Percentiles rank a stretch among this genome's conserved stretches.
phyloP scores from a whole-genome alignment of 108 stramenopile species.

The Discostella pseudostelligera region DNA sequence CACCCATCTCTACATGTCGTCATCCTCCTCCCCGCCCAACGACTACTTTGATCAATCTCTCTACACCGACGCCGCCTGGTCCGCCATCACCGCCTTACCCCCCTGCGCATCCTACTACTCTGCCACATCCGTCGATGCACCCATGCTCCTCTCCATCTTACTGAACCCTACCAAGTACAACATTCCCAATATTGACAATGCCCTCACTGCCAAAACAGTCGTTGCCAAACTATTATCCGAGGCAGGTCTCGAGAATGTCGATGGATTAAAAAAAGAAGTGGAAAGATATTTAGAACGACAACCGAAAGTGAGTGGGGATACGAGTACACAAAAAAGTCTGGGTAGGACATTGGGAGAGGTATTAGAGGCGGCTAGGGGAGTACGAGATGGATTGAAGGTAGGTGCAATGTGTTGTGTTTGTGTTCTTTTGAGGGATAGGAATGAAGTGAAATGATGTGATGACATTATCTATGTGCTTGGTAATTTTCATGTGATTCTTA shows the following conservation, averaged over 20 bases:
- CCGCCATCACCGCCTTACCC: constrained; percentile 64
- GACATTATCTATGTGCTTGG: too few relatives aligned
- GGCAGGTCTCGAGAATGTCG: constrained; percentile 53
- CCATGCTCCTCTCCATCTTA: constrained; percentile 69
- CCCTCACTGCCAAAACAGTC: constrained; percentile 61
- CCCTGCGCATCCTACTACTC: constrained; percentile 69
- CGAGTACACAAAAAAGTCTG: constrained; percentile 64
- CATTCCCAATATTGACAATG: constrained; percentile 53
- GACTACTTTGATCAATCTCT: constrained; percentile 72
- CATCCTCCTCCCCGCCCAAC: constrained; percentile 38
- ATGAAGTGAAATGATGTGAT: too few relatives aligned
- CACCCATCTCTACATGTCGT: not conserved
- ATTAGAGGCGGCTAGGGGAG: constrained; percentile 55
- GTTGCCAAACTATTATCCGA: constrained; percentile 62
- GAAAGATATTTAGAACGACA: constrained; percentile 62
- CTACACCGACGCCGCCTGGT: constrained; percentile 84
- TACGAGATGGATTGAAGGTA: constrained; percentile 56
- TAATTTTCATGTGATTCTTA: too few relatives aligned
- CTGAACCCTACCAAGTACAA: constrained; percentile 77
- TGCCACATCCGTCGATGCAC: constrained; percentile 62
- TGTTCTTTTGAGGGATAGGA: too few relatives aligned
- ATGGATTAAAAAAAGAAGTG: constrained; percentile 50
- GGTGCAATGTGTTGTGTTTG: constrained; percentile 8
- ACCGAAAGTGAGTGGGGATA: constrained; percentile 51
- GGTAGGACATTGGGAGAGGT: constrained; percentile 64